These are phyloP conservation scores for Pyrus betulifolia DNA, from an alignment of 306 rosid species.

Conservation along the genomic window DNA sequence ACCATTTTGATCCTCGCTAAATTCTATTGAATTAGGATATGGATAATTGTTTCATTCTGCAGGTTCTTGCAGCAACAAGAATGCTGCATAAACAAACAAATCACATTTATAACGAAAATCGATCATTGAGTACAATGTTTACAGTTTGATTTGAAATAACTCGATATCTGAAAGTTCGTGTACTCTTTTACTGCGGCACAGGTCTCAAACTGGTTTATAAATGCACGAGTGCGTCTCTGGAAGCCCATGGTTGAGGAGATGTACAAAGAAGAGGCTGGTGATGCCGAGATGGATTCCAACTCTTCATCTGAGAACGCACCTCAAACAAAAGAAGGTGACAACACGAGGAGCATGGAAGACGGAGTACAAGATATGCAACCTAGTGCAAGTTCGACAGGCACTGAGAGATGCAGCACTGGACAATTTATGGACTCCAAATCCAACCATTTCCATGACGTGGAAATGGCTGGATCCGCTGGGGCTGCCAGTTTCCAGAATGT, in stretches of 20 bases:
- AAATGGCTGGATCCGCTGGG: slow-evolving; percentile 31
- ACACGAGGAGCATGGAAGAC: slow-evolving; percentile 35
- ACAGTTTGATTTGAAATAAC: not conserved
- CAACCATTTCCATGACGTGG: slow-evolving; percentile 33
- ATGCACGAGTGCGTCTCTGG: slow-evolving; percentile 86
- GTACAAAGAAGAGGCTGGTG: slow-evolving; percentile 73
- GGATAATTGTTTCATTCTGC: not conserved
- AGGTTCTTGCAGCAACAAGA: not conserved
- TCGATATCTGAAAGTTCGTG: not conserved
- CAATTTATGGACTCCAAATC: slow-evolving; percentile 42
- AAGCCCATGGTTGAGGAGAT: slow-evolving; percentile 89
- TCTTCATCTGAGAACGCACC: slow-evolving; percentile 58
- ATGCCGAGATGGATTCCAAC: slow-evolving; percentile 53
- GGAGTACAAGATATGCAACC: slow-evolving; percentile 52
- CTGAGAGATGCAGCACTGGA: slow-evolving; percentile 40
- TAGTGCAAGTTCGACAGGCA: slow-evolving; percentile 33
- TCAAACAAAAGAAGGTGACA: slow-evolving; percentile 42
- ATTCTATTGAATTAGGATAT: too few relatives aligned
- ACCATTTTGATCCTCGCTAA: too few relatives aligned
- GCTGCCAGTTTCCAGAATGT: slow-evolving; percentile 25
- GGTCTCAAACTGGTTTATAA: slow-evolving; percentile 92
- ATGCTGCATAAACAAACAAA: not conserved
- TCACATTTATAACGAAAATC: not conserved
- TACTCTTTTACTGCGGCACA: slow-evolving; percentile 2
- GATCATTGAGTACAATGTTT: not conserved